Evolutionary conservation across 768 basidiomycete species (phyloP).

Genomic region (Amanita brunnescens): DNA sequence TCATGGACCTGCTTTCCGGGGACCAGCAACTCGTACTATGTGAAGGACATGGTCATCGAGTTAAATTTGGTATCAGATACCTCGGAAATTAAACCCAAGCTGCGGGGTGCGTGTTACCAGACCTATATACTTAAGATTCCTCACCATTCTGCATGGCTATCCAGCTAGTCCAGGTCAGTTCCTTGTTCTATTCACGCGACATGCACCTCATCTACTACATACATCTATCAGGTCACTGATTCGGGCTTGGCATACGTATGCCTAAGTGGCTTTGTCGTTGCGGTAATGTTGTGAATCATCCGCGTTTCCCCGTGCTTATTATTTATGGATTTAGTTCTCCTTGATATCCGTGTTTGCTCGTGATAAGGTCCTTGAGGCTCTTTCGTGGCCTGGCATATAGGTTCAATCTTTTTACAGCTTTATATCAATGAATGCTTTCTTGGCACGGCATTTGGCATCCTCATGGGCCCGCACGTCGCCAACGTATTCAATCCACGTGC

Average conservation of each 20-base stretch:
- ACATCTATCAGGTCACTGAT: slow-evolving; percentile 35
- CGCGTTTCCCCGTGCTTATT: neutral
- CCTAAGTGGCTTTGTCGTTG: slow-evolving; percentile 45
- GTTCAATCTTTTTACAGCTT: slow-evolving; percentile 29
- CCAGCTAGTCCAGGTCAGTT: neutral
- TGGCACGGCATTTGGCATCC: slow-evolving; percentile 61
- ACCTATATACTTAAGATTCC: too few species aligned
- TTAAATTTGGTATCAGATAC: too few species aligned
- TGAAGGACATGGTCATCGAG: too few species aligned
- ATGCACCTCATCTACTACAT: neutral
- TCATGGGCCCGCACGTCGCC: slow-evolving; percentile 66
- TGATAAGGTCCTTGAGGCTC: slow-evolving; percentile 45
- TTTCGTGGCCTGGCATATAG: neutral
- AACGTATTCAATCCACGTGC: slow-evolving; percentile 66
- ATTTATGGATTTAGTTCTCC: slow-evolving; percentile 49
- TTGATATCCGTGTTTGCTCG: slow-evolving; percentile 76
- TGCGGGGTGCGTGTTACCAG: too few species aligned
- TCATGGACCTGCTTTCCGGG: too few species aligned
- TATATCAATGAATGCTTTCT: slow-evolving; percentile 93
- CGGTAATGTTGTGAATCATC: slow-evolving; percentile 18
- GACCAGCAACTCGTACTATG: too few species aligned
- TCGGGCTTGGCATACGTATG: slow-evolving; percentile 52
- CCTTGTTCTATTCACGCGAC: neutral
- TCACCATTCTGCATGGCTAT: neutral
- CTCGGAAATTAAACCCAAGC: too few species aligned